Evolutionary conservation across 805 yeast species (phyloP), one percentile per base, ranked within the genome.

Genomic region (Lipomyces mesembrius): DNA sequence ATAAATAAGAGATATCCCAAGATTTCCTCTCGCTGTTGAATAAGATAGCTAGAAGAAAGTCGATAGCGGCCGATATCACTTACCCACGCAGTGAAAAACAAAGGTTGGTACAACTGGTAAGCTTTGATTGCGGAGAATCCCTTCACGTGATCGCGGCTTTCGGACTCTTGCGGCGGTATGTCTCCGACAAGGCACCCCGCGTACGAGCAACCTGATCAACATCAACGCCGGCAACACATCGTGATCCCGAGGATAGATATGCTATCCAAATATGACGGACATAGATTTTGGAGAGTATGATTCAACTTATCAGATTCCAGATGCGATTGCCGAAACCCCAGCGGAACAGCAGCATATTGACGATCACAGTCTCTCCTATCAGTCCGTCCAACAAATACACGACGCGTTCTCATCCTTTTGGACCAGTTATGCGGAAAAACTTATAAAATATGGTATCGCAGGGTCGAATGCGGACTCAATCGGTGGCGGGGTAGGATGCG

Each of bases 301-400:
- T 43, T n/a, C 49, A n/a, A 2, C 49, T 2, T n/a, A 43, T 43
- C 49, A 43, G 49, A 22, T 43, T 43, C 22, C 22, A 43, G 22
- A 7, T 43, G 49, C 49, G 49, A 43, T 43, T 12, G 22, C 20
- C 22, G 49, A 43, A n/a, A 43, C 22, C 49, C 9, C 20, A 43
- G 12, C 20, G 49, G 49, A 43, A n/a, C 11, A n/a, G 49, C 49
- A 43, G 22, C 49, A 17, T 17, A 56, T 14, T 43, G 65, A 62
- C 61, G 67, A 60, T 54, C 68, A 65, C 57, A 46, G 53, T 12
- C 60, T 65, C 11, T 65, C 68, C 39, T 61, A 61, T 22, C 59
- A 43, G 32, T 46, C 63, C 7, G 68, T 65, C 5, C 68, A 61
- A 61, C 58, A 59, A 35, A 62, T 65, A 9, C 64, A 46, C 20